phyloP scores from a whole-genome alignment of 1,284 basidiomycete species.

The Fomes fomentarius region DNA sequence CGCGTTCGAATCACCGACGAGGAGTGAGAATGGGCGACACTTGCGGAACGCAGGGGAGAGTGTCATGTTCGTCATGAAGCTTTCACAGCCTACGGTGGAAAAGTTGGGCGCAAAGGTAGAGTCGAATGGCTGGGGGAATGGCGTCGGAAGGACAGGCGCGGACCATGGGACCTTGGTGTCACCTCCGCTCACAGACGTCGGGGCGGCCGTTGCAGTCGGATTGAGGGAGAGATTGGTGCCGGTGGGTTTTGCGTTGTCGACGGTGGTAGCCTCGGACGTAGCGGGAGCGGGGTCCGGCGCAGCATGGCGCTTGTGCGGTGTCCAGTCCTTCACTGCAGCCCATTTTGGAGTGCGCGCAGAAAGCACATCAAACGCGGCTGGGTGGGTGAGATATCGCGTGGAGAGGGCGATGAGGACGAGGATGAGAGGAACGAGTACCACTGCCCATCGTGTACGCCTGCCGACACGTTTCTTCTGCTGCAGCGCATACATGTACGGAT shows the following conservation, averaged over 20 bases:
- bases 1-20: constrained; percentile 57
- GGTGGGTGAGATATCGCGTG: constrained; percentile 52
- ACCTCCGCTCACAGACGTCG: constrained; percentile 4
- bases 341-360: constrained; percentile 28
- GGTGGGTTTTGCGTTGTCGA: constrained; percentile 13
- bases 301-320: constrained; percentile 45
- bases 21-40: constrained; percentile 78
- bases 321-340: constrained; percentile 36
- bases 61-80: constrained; percentile 78
- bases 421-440: constrained; percentile 55
- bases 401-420: constrained; percentile 57
- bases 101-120: constrained; percentile 64
- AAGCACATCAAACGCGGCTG: constrained; percentile 48
- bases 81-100: constrained; percentile 60
- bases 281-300: constrained; percentile 21
- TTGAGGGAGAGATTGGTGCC: constrained; percentile 13
- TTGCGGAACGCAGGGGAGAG: constrained; percentile 57
- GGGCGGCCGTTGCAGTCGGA: constrained; percentile 14
- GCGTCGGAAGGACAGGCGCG: constrained; percentile 58
- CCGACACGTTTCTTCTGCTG: constrained; percentile 33
- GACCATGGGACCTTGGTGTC: constrained; percentile 32
- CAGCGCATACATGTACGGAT: constrained; percentile 10
- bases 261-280: constrained; percentile 11
- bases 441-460: constrained; percentile 49
- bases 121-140: constrained; percentile 80